Percentiles rank a stretch among this genome's conserved stretches.
These are phyloP conservation scores for Hansenula sp. DNA, from an alignment of 1,139 yeast genomes.

Conservation along the genomic window DNA sequence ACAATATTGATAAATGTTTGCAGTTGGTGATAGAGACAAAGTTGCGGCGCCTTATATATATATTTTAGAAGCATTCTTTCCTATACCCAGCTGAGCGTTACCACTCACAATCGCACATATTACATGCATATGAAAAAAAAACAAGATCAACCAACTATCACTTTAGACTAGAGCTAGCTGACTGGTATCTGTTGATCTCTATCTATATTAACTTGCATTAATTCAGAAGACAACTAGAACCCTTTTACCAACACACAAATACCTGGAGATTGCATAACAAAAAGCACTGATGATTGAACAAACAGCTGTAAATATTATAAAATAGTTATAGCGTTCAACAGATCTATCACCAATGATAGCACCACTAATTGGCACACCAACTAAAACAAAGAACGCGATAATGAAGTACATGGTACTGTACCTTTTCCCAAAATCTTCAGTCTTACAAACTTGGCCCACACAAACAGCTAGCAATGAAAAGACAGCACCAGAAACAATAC, in stretches of 20 bases:
- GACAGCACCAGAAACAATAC: conserved; percentile 46
- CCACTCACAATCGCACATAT: no score
- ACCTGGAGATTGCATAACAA: conserved; percentile 30
- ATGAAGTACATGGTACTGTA: conserved; percentile 45
- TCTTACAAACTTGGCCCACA: conserved; percentile 39
- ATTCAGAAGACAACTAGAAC: neutral
- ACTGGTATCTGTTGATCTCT: conserved; percentile 30
- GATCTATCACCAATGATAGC: conserved; percentile 39
- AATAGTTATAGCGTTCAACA: conserved; percentile 28
- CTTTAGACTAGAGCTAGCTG: no score
- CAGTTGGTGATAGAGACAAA: no score
- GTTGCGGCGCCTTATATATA: no score
- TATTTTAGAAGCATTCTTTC: no score
- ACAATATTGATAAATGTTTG: no score
- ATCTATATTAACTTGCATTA: neutral
- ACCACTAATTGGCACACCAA: conserved; percentile 49
- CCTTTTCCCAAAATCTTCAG: conserved; percentile 42
- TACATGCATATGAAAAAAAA: no score
- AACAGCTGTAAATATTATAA: conserved; percentile 35
- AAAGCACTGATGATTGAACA: conserved; percentile 30
- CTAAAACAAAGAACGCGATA: conserved; percentile 39
- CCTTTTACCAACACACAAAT: conserved; percentile 26
- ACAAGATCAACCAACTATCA: no score
- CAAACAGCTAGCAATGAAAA: conserved; percentile 44
- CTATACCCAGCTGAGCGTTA: no score